These are phyloP conservation scores for Tuber magnatum DNA, from an alignment of 495 filamentous ascomycete genomes.

Conservation along the genomic window DNA sequence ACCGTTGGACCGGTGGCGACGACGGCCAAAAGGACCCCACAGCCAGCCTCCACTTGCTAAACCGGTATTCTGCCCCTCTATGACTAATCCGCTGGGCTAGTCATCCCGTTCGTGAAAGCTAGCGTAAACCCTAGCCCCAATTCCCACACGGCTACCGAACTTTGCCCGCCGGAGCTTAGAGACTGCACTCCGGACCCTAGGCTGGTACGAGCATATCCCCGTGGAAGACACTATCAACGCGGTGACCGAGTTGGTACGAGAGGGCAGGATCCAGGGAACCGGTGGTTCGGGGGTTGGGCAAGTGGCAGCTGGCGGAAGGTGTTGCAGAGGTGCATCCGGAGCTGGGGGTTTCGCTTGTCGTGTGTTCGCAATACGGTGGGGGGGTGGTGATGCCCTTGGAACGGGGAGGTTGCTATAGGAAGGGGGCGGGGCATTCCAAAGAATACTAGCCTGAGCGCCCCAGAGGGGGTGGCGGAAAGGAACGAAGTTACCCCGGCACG, in stretches of 20 bases:
- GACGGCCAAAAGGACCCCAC: slow-evolving; percentile 39
- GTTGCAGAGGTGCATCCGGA: too few relatives aligned
- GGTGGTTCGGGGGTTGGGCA: too few relatives aligned
- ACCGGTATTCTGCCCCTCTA: too few relatives aligned
- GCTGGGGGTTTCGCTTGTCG: slow-evolving; percentile 64
- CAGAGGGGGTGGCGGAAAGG: slow-evolving; percentile 56
- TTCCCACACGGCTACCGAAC: too few relatives aligned
- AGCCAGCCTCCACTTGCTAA: slow-evolving; percentile 48
- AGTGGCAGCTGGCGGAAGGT: slow-evolving; percentile 64
- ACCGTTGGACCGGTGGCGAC: not conserved
- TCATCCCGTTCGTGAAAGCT: slow-evolving; percentile 68
- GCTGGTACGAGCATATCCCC: slow-evolving; percentile 48
- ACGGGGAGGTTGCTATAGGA: not conserved
- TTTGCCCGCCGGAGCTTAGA: too few relatives aligned
- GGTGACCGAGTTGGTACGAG: slow-evolving; percentile 45
- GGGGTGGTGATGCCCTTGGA: not conserved
- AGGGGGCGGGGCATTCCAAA: slow-evolving; percentile 53
- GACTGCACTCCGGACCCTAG: too few relatives aligned
- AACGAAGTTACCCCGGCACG: slow-evolving; percentile 69
- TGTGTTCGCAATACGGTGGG: slow-evolving; percentile 44
- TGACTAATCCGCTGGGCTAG: too few relatives aligned
- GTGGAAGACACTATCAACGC: slow-evolving; percentile 58
- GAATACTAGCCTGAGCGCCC: slow-evolving; percentile 64
- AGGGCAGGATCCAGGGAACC: slow-evolving; percentile 56
- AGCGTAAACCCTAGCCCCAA: slow-evolving; percentile 70